A percentile compares a stretch with the other conserved stretches of the same genome.
Conservation (phyloP, 805 yeast species). For the Vanderwaltozyma verrucispora region DNA sequence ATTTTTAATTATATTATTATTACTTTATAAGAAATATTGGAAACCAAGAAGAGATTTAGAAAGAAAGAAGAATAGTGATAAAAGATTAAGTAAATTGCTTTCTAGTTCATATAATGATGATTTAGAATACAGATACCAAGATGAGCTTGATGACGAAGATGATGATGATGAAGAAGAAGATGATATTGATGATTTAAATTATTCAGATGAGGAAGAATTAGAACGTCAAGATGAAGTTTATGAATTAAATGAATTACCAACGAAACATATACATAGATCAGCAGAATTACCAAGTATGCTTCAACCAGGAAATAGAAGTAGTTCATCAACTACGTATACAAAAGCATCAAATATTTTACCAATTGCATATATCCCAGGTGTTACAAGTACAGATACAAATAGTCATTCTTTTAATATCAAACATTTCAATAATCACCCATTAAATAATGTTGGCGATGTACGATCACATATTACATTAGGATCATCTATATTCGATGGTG, state of each 20-base stretch:
- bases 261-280: conserved; percentile 6
- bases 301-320: conserved; percentile 20
- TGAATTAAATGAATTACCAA: conserved; percentile 7
- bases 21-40: conserved; percentile 35
- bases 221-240: conserved; percentile 5
- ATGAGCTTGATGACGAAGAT: too few relatives aligned
- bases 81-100: conserved; percentile 5
- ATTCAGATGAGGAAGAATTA: conserved; percentile 8
- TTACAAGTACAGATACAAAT: conserved; percentile 32
- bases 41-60: conserved; percentile 21
- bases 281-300: conserved; percentile 6
- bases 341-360: conserved; percentile 84
- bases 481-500: conserved; percentile 36
- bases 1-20: conserved; percentile 29
- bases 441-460: conserved; percentile 16
- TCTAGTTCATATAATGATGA: too few relatives aligned
- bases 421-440: background rate
- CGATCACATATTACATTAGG: conserved; percentile 31
- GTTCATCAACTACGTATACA: conserved; percentile 59
- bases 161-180: conserved; percentile 15
- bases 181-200: conserved; percentile 3
- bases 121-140: too few relatives aligned
- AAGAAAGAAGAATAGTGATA: conserved; percentile 21
- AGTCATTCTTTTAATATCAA: background rate
- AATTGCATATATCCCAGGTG: conserved; percentile 91